Evolutionary conservation across 2,329 filamentous ascomycete genomes (phyloP).

Genomic region (Plenodomus tracheiphilus): DNA sequence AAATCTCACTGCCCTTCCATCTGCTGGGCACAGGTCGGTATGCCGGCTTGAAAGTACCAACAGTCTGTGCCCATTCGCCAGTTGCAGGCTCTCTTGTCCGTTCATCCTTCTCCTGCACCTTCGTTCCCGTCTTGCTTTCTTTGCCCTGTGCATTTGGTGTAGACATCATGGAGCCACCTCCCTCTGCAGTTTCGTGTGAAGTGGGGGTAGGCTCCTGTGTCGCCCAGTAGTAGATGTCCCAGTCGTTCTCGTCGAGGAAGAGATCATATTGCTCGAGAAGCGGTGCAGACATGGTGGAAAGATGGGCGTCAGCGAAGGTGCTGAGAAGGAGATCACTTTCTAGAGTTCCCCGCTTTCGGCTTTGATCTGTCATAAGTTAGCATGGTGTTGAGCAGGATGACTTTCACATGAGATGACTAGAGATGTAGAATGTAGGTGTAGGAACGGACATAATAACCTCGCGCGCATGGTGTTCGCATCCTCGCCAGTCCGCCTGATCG

Average conservation of each 20-base stretch:
- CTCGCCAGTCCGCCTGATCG: constrained; percentile 82
- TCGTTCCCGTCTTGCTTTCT: constrained; percentile 47
- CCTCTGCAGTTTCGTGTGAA: constrained; percentile 61
- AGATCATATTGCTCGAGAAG: constrained; percentile 85
- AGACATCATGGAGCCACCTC: constrained; percentile 50
- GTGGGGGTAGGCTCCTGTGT: constrained; percentile 75
- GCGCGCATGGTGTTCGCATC: constrained; percentile 85
- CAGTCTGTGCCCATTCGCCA: constrained; percentile 95
- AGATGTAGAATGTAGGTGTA: constrained; percentile 11
- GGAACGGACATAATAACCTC: constrained; percentile 69
- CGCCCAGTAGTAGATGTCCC: constrained; percentile 99
- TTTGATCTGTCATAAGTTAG: constrained; percentile 70
- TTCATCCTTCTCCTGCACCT: constrained; percentile 50
- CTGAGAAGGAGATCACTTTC: constrained; percentile 95
- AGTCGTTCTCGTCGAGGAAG: constrained; percentile 98
- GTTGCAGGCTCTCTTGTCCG: constrained; percentile 58
- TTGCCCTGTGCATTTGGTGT: constrained; percentile 51
- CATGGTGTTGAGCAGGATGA: background rate
- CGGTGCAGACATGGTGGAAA: constrained; percentile 70
- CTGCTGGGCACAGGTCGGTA: constrained; percentile 86
- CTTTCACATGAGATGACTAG: background rate
- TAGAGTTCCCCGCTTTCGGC: constrained; percentile 91
- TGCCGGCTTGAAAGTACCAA: constrained; percentile 90
- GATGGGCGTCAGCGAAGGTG: constrained; percentile 84
- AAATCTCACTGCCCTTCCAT: constrained; percentile 82